These are phyloP conservation scores for Saccharomycopsis fermentans DNA, from an alignment of 805 yeast species.

Conservation along the genomic window DNA sequence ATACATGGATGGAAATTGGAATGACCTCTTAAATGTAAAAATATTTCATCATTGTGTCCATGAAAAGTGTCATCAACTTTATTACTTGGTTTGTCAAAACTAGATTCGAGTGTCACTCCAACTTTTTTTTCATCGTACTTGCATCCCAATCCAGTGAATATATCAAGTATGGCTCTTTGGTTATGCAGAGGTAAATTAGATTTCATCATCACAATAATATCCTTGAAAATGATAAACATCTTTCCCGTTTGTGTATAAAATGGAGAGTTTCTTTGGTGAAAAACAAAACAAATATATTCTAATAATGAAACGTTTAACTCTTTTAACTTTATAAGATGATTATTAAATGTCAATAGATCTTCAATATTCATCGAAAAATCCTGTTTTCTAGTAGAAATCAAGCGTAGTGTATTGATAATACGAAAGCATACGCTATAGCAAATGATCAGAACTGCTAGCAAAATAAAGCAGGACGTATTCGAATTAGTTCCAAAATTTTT, in stretches of 20 bases:
- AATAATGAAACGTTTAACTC: background rate
- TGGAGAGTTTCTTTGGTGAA: background rate
- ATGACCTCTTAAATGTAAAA: background rate
- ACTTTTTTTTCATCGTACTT: background rate
- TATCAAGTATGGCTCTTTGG: background rate
- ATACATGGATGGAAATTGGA: background rate
- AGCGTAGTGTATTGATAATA: background rate
- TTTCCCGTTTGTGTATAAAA: background rate
- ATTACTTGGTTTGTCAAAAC: background rate
- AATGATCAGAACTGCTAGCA: background rate
- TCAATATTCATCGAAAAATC: background rate
- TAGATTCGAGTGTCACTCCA: background rate
- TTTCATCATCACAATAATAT: background rate
- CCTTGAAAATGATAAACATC: background rate
- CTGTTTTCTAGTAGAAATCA: background rate
- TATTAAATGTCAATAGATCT: background rate
- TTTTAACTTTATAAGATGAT: background rate
- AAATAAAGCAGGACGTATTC: background rate
- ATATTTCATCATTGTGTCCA: background rate
- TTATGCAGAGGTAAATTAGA: background rate
- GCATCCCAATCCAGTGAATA: background rate
- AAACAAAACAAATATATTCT: background rate
- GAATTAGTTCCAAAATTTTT: constrained; percentile 6
- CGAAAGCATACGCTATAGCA: background rate
- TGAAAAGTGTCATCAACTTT: background rate